Evolutionary conservation across 2,329 filamentous ascomycete species (phyloP).

Genomic region (Phyllosticta ampelicida): DNA sequence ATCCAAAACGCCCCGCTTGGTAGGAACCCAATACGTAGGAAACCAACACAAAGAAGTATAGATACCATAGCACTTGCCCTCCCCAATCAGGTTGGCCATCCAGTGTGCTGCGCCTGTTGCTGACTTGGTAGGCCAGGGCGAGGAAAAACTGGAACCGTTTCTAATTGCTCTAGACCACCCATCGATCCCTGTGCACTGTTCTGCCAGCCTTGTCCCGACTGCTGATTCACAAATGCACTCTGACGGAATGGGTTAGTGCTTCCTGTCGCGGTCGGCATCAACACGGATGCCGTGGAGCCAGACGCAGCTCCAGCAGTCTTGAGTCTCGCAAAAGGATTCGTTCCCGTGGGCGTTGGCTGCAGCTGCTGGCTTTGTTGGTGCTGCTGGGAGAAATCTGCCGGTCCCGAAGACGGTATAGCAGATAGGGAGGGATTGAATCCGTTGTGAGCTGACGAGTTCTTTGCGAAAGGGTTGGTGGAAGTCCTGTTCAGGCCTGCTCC

Average conservation of each 20-base stretch:
- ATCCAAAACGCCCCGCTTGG: conserved; percentile 6
- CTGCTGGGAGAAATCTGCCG: conserved; percentile 17
- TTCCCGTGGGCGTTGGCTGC: conserved; percentile 53
- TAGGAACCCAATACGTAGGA: not conserved
- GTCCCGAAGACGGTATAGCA: conserved; percentile 15
- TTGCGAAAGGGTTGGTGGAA: conserved; percentile 81
- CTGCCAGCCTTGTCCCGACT: conserved; percentile 84
- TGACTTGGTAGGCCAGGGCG: conserved; percentile 27
- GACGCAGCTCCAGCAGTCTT: conserved; percentile 17
- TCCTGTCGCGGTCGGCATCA: conserved; percentile 66
- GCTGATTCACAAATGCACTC: conserved; percentile 78
- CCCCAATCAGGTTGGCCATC: conserved; percentile 3
- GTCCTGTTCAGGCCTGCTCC: conserved; percentile 41
- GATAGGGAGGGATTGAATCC: conserved; percentile 7
- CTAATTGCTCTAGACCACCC: conserved; percentile 66
- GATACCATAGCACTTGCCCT: not conserved
- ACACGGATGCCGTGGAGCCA: conserved; percentile 21
- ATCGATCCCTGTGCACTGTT: conserved; percentile 63
- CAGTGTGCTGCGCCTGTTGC: conserved; percentile 6
- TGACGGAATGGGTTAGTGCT: conserved; percentile 94
- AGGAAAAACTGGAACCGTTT: conserved; percentile 77
- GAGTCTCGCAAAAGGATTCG: conserved; percentile 58
- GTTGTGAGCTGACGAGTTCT: conserved; percentile 32
- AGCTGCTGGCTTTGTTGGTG: conserved; percentile 31
- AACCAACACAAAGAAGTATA: not conserved